Evolutionary conservation across 176 grass and related monocot species (phyloP), one percentile per base, ranked within the genome.

Genomic region (Pharus latifolius): DNA sequence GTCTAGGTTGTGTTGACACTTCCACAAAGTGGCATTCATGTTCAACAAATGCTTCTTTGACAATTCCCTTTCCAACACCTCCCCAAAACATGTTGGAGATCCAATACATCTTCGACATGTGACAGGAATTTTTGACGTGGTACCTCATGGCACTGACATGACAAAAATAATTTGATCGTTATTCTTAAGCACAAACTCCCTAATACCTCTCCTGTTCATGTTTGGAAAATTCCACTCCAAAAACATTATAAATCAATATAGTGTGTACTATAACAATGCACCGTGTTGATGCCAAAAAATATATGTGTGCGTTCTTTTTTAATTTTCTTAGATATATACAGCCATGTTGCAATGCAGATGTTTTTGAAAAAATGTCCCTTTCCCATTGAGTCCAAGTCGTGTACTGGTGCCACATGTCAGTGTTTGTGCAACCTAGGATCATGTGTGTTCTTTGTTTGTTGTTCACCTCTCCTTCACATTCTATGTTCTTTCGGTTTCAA

Each of bases 41-140:
- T n/a, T 75, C 24, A 54, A 37, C 40, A 27, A 46, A 54, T 76
- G 60, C 34, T 25, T 65, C 32, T 74, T 12, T 73, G 27, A n/a
- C 18, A 47, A 26, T 10, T 15, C 30, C 70, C 41, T 15, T 17
- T 10, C 44, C 11, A 35, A 49, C 7, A 12, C 38, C 59, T 62
- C 31, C 28, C 58, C 14, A 37, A 35, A 41, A 58, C 53, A 48
- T 34, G 27, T 56, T 31, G 27, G 54, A 31, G n/a, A n/a, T n/a
- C n/a, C n/a, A n/a, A n/a, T n/a, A n/a, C n/a, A n/a, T n/a, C n/a
- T n/a, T n/a, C n/a, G n/a, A n/a, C n/a, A n/a, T n/a, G n/a, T n/a
- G n/a, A n/a, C n/a, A n/a, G n/a, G n/a, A n/a, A n/a, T n/a, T n/a
- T n/a, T n/a, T n/a, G n/a, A n/a, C n/a, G n/a, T n/a, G n/a, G n/a